Conservation (phyloP, 352 stramenopile genomes). For the Discostella stelligera region DNA sequence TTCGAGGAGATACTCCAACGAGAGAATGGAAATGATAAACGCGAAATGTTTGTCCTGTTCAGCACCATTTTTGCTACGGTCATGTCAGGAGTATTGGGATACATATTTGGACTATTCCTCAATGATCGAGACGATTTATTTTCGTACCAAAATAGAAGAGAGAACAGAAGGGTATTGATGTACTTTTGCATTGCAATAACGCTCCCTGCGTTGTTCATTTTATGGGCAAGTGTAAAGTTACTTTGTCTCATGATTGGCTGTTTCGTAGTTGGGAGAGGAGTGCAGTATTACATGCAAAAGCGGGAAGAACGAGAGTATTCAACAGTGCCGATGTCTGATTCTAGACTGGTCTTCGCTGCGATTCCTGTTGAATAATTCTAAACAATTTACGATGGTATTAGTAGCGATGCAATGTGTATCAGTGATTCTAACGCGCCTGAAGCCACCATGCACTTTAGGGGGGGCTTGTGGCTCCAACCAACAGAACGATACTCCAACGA, state of each 20-base stretch:
- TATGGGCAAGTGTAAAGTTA: slow-evolving; percentile 32
- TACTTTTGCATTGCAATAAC: slow-evolving; percentile 29
- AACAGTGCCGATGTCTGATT: slow-evolving; percentile 12
- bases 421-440: too few species aligned
- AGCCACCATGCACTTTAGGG: too few species aligned
- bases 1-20: slow-evolving; percentile 21
- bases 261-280: slow-evolving; percentile 24
- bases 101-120: slow-evolving; percentile 30
- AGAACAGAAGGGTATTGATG: slow-evolving; percentile 35
- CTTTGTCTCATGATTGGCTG: slow-evolving; percentile 18
- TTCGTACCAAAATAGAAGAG: slow-evolving; percentile 16
- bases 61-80: slow-evolving; percentile 18
- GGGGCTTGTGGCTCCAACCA: too few species aligned
- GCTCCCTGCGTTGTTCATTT: slow-evolving; percentile 29
- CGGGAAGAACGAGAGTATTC: slow-evolving; percentile 26
- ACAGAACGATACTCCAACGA: too few species aligned
- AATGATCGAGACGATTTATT: slow-evolving; percentile 36
- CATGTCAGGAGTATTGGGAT: slow-evolving; percentile 22
- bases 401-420: too few species aligned
- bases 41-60: slow-evolving; percentile 42
- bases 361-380: too few species aligned
- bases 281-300: slow-evolving; percentile 25
- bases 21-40: slow-evolving; percentile 40
- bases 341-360: slow-evolving; percentile 35
- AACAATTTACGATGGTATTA: too few species aligned